A percentile compares a stretch with the other conserved stretches of the same genome.
These are phyloP conservation scores for Saccharomyces mikatae DNA, from an alignment of 805 yeast species.

Conservation along the genomic window DNA sequence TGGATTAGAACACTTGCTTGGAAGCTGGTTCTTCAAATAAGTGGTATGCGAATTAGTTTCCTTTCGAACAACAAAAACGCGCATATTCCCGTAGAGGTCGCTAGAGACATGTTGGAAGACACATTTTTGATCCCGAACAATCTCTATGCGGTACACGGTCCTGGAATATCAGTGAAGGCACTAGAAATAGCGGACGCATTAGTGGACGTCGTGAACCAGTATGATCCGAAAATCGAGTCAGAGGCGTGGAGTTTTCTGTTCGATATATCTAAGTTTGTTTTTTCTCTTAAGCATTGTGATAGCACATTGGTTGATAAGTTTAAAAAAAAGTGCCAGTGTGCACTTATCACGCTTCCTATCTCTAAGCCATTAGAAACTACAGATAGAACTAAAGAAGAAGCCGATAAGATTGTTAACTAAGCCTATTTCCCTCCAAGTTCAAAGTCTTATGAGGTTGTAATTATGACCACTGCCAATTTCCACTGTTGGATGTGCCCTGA, in stretches of 20 bases:
- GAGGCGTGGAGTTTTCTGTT: neutral
- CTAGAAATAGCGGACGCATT: neutral
- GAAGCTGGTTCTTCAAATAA: neutral
- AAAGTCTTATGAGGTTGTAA: neutral
- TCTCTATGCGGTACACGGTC: neutral
- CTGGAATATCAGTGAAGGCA: neutral
- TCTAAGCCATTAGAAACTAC: neutral
- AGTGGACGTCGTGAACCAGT: neutral
- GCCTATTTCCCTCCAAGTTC: neutral
- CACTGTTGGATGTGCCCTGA: neutral
- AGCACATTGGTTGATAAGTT: neutral
- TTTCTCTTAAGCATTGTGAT: neutral
- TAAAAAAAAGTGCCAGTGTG: neutral
- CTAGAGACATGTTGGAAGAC: neutral
- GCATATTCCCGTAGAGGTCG: neutral
- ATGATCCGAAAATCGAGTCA: neutral
- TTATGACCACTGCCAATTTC: neutral
- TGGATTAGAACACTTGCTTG: neutral
- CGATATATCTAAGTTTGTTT: neutral
- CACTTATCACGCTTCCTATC: neutral
- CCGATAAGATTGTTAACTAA: neutral
- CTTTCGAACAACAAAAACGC: neutral
- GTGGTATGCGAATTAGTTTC: neutral
- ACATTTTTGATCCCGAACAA: neutral
- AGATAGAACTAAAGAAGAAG: neutral